Evolutionary conservation across 306 rosid genomes (phyloP).

Genomic region (Acacia melanoxylon): DNA sequence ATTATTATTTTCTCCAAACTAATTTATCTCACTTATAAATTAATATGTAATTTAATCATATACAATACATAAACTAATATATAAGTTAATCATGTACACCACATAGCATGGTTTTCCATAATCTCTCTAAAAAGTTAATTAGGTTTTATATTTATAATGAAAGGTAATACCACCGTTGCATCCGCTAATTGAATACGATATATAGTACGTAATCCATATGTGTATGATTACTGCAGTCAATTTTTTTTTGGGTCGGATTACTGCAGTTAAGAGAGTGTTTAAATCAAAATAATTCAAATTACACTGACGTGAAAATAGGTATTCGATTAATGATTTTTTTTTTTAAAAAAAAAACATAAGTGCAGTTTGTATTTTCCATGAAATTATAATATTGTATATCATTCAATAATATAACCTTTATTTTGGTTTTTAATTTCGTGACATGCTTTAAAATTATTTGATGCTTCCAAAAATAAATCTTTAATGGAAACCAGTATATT

Average conservation of each 20-base stretch:
- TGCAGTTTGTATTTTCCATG: no score
- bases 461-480: not conserved
- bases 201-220: not conserved
- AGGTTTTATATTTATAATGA: no score
- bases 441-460: not conserved
- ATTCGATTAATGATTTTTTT: no score
- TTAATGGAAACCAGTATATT: not conserved
- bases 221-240: not conserved
- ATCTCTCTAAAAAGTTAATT: no score
- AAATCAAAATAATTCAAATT: not conserved
- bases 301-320: not conserved
- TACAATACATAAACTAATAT: no score
- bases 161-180: not conserved
- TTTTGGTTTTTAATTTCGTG: not conserved
- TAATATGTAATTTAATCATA: no score
- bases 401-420: not conserved
- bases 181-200: not conserved
- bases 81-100: no score
- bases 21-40: no score
- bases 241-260: not conserved
- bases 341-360: no score
- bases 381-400: no score
- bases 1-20: no score
- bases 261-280: not conserved
- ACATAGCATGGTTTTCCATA: no score